Percentiles rank a stretch among this genome's conserved stretches.
phyloP scores from a whole-genome alignment of 2,329 filamentous ascomycete species.

The Ophiognomonia clavigignenti-juglandacearum region DNA sequence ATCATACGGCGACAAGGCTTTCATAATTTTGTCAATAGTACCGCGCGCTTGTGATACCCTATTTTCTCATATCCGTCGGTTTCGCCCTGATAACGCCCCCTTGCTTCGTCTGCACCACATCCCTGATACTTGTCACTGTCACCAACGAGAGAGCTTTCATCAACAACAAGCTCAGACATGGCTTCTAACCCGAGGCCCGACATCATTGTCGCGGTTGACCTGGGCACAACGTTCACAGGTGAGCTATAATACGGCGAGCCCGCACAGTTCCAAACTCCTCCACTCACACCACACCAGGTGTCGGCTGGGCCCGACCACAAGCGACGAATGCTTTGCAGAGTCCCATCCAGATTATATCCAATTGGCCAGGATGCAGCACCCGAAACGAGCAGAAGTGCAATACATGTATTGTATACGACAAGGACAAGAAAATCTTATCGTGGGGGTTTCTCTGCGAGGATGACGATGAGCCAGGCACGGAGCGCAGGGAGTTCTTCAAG shows the following conservation, averaged over 20 bases:
- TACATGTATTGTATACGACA: constrained; percentile 42
- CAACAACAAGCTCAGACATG: neutral
- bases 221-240: constrained; percentile 43
- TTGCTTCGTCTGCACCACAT: neutral
- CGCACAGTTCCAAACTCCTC: neutral
- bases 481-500: constrained; percentile 48
- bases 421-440: constrained; percentile 35
- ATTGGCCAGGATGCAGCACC: constrained; percentile 50
- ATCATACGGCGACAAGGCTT: neutral
- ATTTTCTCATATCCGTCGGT: neutral
- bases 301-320: constrained; percentile 28
- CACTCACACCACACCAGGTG: constrained; percentile 24
- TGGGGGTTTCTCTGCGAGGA: constrained; percentile 51
- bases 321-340: constrained; percentile 27
- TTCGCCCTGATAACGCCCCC: too few relatives aligned
- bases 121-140: constrained; percentile 2
- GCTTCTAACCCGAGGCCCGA: constrained; percentile 23
- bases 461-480: constrained; percentile 33
- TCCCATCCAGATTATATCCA: constrained; percentile 41
- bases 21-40: neutral
- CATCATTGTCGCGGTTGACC: constrained; percentile 37
- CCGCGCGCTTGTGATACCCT: constrained; percentile 5
- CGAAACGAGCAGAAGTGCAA: constrained; percentile 52
- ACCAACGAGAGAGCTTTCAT: neutral
- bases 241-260: constrained; percentile 3